Evolutionary conservation across 352 stramenopile genomes (phyloP).

Genomic region (Globisporangium lucens): DNA sequence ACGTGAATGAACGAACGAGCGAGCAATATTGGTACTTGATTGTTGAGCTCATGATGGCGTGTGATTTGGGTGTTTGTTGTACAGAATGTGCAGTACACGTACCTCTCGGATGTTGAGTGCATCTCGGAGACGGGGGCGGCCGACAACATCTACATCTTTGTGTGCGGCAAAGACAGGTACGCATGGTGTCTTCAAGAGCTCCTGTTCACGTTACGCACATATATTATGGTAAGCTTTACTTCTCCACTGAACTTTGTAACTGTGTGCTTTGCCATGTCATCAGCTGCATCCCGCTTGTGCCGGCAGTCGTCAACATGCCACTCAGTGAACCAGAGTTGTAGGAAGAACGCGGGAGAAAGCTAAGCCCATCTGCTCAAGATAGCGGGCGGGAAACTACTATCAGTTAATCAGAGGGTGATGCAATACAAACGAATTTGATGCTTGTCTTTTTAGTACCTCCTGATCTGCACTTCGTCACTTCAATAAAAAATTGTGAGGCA

Average conservation of each 20-base stretch:
- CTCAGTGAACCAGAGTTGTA: slow-evolving; percentile 69
- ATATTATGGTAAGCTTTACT: too few species aligned
- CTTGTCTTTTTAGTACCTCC: too few species aligned
- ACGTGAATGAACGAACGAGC: neutral
- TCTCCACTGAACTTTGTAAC: neutral
- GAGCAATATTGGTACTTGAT: neutral
- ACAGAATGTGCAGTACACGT: slow-evolving; percentile 75
- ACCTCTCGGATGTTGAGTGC: slow-evolving; percentile 64
- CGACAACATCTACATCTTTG: slow-evolving; percentile 78
- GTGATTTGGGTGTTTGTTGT: neutral
- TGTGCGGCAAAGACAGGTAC: slow-evolving; percentile 81
- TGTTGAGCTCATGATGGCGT: slow-evolving; percentile 5
- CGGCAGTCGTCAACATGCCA: slow-evolving; percentile 80
- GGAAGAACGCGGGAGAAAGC: neutral
- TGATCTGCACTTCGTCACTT: too few species aligned
- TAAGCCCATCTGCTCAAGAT: too few species aligned
- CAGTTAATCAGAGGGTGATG: too few species aligned
- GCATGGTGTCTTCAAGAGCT: neutral
- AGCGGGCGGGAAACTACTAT: too few species aligned
- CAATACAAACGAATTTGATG: too few species aligned
- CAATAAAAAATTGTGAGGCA: too few species aligned
- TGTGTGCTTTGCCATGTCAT: neutral
- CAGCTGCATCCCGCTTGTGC: slow-evolving; percentile 78
- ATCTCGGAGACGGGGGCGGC: slow-evolving; percentile 65
- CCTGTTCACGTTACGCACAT: neutral